Base-by-base conservation (phyloP, 306 rosid species). In the Rosa rugosa region DNA sequence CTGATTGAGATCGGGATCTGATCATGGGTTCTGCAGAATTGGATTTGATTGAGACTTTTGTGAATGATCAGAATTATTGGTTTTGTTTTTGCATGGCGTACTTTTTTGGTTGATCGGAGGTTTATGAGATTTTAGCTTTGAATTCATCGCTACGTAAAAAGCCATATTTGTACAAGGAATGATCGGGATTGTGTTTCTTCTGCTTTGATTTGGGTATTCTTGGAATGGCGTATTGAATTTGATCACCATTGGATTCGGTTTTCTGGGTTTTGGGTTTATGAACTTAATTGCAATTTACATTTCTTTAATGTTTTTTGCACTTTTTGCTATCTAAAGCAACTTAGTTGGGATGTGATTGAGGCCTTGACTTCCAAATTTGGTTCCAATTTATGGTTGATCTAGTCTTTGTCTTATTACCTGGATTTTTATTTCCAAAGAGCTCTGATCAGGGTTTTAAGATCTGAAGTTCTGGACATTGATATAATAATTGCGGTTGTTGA, bases 1-100 rank as follows among this genome's bases (percentile, higher is more conserved):
- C 18, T 36, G 73, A 36, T 82, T 57, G 68, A 44, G 72, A 63
- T 83, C 69, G 80, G 80, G 89, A 89, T 88, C 93, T 50, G 86
- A 83, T 79, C 60, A 44, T 34, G 38, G 78, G 77, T 80, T 82
- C 72, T 49, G 81, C 8, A 25, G 60, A 22, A 67, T 74, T 74
- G 62, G 57, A 36, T 53, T 57, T 45, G 70, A 70, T 78, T 46
- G 11, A 0, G 67, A 73, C 16, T 57, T 42, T 42, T 12, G 49
- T 18, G 60, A 11, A 47, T 60, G 57, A 66, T 57, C 57, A 57
- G 23, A 45, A 27, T 56, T 70, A 5, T 42, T 22, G 60, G 60
- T 70, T 69, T 78, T 27, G n/a, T 63, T 70, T 70, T 27, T 71
- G 63, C 77, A 45, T 47, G 62, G 53, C 45, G 36, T 71, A 18